A percentile compares a stretch with the other conserved stretches of the same genome.
Evolutionary conservation across 2,329 filamentous ascomycete genomes (phyloP).

Genomic region (Calonectria crousiana): DNA sequence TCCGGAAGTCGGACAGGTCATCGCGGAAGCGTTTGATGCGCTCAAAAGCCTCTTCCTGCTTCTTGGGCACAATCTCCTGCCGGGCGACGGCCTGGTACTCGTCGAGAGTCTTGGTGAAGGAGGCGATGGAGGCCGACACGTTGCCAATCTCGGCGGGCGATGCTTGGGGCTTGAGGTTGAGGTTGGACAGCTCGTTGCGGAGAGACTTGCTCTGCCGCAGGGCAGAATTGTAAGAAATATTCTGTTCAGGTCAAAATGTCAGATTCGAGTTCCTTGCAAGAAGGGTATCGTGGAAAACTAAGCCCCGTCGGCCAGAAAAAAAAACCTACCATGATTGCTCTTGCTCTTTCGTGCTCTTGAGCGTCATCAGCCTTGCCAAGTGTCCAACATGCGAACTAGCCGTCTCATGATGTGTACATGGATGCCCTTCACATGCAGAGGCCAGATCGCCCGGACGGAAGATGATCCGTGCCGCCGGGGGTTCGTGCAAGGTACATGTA

Average conservation of each 20-base stretch:
- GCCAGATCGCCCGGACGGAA: slow-evolving; percentile 44
- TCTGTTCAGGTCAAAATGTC: slow-evolving; percentile 60
- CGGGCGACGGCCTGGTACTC: slow-evolving; percentile 89
- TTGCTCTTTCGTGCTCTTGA: slow-evolving; percentile 46
- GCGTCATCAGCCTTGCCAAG: slow-evolving; percentile 16
- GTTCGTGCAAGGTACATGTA: not conserved
- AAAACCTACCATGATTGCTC: slow-evolving; percentile 35
- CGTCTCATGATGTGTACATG: slow-evolving; percentile 37
- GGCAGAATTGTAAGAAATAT: slow-evolving; percentile 87
- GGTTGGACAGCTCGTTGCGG: slow-evolving; percentile 79
- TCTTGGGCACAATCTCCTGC: slow-evolving; percentile 89
- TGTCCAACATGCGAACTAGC: slow-evolving; percentile 16
- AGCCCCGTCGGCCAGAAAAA: not conserved
- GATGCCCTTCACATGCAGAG: slow-evolving; percentile 36
- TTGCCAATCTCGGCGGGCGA: slow-evolving; percentile 72
- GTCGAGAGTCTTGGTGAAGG: slow-evolving; percentile 90
- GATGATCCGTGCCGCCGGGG: slow-evolving; percentile 18
- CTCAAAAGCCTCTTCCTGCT: slow-evolving; percentile 91
- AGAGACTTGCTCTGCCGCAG: slow-evolving; percentile 87
- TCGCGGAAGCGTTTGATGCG: slow-evolving; percentile 86
- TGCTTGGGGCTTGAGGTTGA: slow-evolving; percentile 73
- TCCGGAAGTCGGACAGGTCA: slow-evolving; percentile 84
- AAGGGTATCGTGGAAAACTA: not conserved
- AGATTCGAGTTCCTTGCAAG: not conserved
- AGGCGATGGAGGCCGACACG: slow-evolving; percentile 80